A percentile compares a stretch with the other conserved stretches of the same genome.
phyloP scores from a whole-genome alignment of 2,329 filamentous ascomycete genomes.

The Hymenoscyphus infarciens region DNA sequence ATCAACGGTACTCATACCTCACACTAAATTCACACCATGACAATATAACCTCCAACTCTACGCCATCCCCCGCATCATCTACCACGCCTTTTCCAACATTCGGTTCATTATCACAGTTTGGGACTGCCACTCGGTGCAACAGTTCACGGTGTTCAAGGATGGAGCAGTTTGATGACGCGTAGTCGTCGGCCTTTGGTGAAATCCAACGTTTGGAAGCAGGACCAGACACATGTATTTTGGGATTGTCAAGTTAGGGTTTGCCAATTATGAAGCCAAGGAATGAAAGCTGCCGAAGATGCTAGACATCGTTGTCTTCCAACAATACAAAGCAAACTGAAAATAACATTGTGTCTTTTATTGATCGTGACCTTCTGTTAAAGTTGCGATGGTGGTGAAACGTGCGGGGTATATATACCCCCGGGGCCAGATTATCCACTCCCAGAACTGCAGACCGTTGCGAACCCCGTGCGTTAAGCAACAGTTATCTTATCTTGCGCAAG shows the following conservation, averaged over 20 bases:
- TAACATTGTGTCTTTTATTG: slow-evolving; percentile 31
- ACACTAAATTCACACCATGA: slow-evolving; percentile 36
- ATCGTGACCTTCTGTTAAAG: background rate
- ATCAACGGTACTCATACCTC: slow-evolving; percentile 39
- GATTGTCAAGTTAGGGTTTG: slow-evolving; percentile 35
- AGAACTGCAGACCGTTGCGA: background rate
- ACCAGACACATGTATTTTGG: slow-evolving; percentile 34
- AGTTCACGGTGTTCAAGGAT: slow-evolving; percentile 35
- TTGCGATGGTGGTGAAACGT: background rate
- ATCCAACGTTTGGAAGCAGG: slow-evolving; percentile 33
- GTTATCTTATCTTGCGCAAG: background rate
- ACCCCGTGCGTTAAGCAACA: background rate
- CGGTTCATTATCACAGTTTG: slow-evolving; percentile 29
- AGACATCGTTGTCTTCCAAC: slow-evolving; percentile 32
- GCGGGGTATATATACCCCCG: background rate
- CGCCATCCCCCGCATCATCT: slow-evolving; percentile 36
- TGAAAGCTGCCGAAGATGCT: slow-evolving; percentile 36
- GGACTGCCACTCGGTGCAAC: slow-evolving; percentile 32
- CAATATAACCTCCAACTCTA: slow-evolving; percentile 34
- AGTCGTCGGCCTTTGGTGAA: slow-evolving; percentile 36
- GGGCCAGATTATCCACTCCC: background rate
- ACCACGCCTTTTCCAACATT: slow-evolving; percentile 37
- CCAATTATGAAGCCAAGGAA: slow-evolving; percentile 30
- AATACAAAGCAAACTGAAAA: slow-evolving; percentile 30
- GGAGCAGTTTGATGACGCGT: slow-evolving; percentile 36